Evolutionary conservation across 345 rosid species (phyloP).

Genomic region (Boechera stricta): DNA sequence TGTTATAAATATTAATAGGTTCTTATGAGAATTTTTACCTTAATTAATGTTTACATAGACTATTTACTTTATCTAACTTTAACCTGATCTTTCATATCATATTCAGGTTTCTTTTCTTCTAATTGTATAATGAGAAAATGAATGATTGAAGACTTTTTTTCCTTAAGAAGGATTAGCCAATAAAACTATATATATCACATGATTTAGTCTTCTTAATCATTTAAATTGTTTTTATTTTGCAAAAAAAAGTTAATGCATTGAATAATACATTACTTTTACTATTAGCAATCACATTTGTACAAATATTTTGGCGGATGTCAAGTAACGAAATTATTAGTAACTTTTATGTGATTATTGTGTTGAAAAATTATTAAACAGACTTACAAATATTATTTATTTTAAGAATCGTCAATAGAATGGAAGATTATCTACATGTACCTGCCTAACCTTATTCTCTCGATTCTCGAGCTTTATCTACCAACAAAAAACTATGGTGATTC

Average conservation of each 20-base stretch:
- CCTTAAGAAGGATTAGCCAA: background rate
- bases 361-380: background rate
- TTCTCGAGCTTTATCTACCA: background rate
- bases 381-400: background rate
- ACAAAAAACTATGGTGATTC: background rate
- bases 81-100: background rate
- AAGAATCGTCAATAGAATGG: background rate
- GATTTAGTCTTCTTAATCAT: constrained; percentile 3
- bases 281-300: background rate
- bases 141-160: background rate
- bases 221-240: background rate
- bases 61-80: background rate
- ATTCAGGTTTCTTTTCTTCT: background rate
- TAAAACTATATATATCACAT: background rate
- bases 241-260: background rate
- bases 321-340: background rate
- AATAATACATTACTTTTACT: background rate
- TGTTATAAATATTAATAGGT: constrained; percentile 4
- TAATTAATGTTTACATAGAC: background rate
- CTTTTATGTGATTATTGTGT: background rate
- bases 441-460: background rate
- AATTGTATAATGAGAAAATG: background rate
- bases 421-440: background rate
- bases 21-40: background rate
- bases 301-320: background rate